Base-by-base conservation (phyloP, 768 basidiomycete species). In the Suillus placidus region DNA sequence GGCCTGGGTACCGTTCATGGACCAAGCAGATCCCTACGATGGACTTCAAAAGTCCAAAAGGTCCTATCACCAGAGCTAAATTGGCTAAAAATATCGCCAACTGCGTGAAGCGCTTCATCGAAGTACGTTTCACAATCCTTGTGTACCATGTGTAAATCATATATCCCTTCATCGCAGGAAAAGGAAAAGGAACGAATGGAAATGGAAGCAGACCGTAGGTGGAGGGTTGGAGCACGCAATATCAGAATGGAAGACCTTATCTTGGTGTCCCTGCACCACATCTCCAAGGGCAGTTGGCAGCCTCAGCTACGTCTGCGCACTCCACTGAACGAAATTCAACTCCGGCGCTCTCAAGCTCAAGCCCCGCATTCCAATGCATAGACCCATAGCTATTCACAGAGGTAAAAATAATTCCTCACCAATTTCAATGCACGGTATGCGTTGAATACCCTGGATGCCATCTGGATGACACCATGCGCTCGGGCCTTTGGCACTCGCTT, bases 241-340 rank as follows among this genome's bases (percentile, higher is more conserved):
- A 88, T 93, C 76, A 83, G 75, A 43, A 78, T 90, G 5, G 89
- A 89, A 35, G 86, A 93, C 72, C 80, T 93, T 60, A 79, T 89
- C 60, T 84, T 93, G 54, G 88, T 93, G 69, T 89, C 90, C 69
- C 85, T 93, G 62, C 91, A 93, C 76, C 92, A 93, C 68, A 90
- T 93, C 61, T 92, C 91, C 14, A 86, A 91, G 77, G 91, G 92
- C 13, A 88, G 87, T 64, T 93, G 91, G 91, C 91, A 93, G 66
- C 90, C 91, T 26, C 90, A 93, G 64, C 77, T 93, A 54, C 84
- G 90, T 72, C 80, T 92, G 16, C 71, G 66, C 20, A 34, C 8
- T 16, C 30, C 70, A 32, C 52, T 55, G 6, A 23, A 10, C 12
- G 43, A 14, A 1, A 60, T 62, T 10, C 61, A 35, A 4, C 32